Conservation (phyloP, 495 filamentous ascomycete species). For the Apodospora peruviana region DNA sequence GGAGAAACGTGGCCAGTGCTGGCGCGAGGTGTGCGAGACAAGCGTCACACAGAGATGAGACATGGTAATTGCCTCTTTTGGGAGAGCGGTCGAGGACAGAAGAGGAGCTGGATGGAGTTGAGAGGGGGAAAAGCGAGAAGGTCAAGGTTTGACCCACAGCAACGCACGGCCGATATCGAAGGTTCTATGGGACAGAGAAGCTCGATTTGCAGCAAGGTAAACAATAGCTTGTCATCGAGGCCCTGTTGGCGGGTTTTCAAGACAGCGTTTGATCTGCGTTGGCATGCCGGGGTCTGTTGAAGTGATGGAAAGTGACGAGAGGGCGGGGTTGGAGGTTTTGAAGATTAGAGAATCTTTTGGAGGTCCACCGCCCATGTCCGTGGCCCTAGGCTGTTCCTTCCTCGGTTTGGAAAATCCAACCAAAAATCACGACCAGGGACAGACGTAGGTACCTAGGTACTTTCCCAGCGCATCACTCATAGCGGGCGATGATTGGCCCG, state of each 20-base stretch:
- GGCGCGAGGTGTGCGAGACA: conserved; percentile 14
- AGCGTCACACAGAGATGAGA: conserved; percentile 23
- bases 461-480: too few species aligned
- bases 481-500: too few species aligned
- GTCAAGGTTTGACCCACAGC: background rate
- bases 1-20: conserved; percentile 15
- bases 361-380: too few species aligned
- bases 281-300: background rate
- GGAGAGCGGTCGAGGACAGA: background rate
- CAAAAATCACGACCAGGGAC: too few species aligned
- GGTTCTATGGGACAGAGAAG: background rate
- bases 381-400: too few species aligned
- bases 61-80: conserved; percentile 3
- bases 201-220: background rate
- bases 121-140: background rate
- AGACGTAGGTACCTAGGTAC: too few species aligned
- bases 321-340: too few species aligned
- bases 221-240: background rate
- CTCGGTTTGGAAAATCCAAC: too few species aligned
- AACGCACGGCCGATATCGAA: background rate
- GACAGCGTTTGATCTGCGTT: background rate
- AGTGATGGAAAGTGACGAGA: background rate
- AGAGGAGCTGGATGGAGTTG: background rate
- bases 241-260: background rate
- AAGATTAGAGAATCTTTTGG: too few species aligned